Base-by-base conservation (phyloP, 2,329 filamentous ascomycete species). In the Sclerotinia sclerotiorum region DNA sequence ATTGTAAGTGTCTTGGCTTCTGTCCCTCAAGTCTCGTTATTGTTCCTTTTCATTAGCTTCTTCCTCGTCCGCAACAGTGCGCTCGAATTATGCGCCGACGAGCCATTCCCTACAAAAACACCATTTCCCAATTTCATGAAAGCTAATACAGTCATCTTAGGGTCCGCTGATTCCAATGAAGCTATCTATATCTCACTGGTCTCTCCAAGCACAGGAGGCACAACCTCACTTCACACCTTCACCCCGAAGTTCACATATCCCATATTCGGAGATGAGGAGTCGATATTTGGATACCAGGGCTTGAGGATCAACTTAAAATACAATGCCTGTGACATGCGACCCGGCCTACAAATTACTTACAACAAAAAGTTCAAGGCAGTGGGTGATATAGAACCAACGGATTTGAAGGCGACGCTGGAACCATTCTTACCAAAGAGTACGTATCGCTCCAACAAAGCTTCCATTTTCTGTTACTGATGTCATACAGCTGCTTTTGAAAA, bases 261-360 rank as follows among this genome's bases (percentile, higher is more conserved):
- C 1, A 90, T 99, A 72, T 97, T 98, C 74, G 93, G 93, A 75
- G 90, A 98, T n/a, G 90, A 95, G 11, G 93, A 99, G 79, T 86
- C 85, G 42, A 94, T 98, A 72, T 94, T 97, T 74, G 94, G 94
- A 49, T 97, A 97, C 82, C 89, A 93, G 77, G 88, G 88, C 66
- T 84, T 97, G 67, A 87, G 88, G 72, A 89, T 98, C 76, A 86
- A 87, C 71, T 81, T 98, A 67, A 87, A 87, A 71, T 89, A 83
- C 74, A 82, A 87, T 76, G 84, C 85, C 21, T 85, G 83, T 77
- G 91, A 97, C 77, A 88, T 98, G 81, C 88, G 89, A 73, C 93
- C 94, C 0, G 87, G 91, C 73, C 78, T 97, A 44, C 84, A 88
- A 67, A 84, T 93, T 65, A 85, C 86, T 1, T 94, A 90, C 75